A percentile compares a stretch with the other conserved stretches of the same genome.
Evolutionary conservation across 371 early-diverging fungal genomes (phyloP).

Genomic region (Apophysomyces trapeziformis): DNA sequence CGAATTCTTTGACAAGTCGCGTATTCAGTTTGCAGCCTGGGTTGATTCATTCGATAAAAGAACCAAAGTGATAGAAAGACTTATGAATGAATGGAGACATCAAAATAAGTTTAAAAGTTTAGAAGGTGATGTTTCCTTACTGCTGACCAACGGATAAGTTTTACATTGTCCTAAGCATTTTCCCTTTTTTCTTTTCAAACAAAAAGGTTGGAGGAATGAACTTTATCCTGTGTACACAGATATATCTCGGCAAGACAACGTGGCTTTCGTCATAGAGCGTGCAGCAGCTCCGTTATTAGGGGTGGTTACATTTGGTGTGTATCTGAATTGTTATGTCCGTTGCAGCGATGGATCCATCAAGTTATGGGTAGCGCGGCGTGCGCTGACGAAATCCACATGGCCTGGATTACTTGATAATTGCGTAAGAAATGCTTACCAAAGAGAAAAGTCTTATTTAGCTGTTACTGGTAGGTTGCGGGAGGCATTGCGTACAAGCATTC

Average conservation of each 20-base stretch:
- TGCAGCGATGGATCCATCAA: slow-evolving; percentile 47
- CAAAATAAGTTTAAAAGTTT: slow-evolving; percentile 34
- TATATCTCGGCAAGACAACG: slow-evolving; percentile 30
- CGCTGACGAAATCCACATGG: slow-evolving; percentile 84
- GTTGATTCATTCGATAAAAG: slow-evolving; percentile 42
- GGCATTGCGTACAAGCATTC: slow-evolving; percentile 76
- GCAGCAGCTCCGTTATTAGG: slow-evolving; percentile 82
- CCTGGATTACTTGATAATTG: slow-evolving; percentile 88
- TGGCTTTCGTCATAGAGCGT: slow-evolving; percentile 80
- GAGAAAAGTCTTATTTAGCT: background rate
- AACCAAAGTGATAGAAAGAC: slow-evolving; percentile 35
- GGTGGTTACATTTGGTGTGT: slow-evolving; percentile 78
- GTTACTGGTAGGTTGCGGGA: slow-evolving; percentile 67
- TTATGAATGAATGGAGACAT: slow-evolving; percentile 50
- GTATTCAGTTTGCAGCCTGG: slow-evolving; percentile 30
- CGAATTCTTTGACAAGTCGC: slow-evolving; percentile 20
- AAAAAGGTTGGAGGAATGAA: slow-evolving; percentile 61
- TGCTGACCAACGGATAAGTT: too few relatives aligned
- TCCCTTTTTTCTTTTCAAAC: background rate
- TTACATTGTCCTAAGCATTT: background rate
- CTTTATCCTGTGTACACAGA: slow-evolving; percentile 79
- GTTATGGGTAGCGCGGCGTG: slow-evolving; percentile 89
- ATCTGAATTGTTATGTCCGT: slow-evolving; percentile 77
- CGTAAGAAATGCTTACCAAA: slow-evolving; percentile 39
- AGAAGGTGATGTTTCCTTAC: slow-evolving; percentile 17